Evolutionary conservation across 495 filamentous ascomycete species (phyloP), one percentile per base, ranked within the genome.

Genomic region (Trichoderma virens): DNA sequence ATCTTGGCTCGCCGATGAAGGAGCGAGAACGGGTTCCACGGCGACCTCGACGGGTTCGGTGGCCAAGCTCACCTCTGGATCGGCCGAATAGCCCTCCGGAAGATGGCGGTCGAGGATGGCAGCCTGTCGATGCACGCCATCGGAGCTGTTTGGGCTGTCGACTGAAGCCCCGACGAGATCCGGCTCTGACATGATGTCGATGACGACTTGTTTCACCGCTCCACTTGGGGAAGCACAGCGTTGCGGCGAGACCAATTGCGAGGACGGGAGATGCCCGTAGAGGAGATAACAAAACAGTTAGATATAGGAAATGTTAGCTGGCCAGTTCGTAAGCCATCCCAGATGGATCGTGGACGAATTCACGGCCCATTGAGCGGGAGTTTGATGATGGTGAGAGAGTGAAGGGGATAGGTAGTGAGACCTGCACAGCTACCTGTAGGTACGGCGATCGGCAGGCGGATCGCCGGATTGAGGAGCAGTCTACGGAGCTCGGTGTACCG

Each of bases 31-130:
- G 23, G 31, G 31, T 11, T 35, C 30, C 8, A 35, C n/a, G 60
- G 28, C 31, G 31, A 61, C 60, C 16, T 35, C 60, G 32, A 61
- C 23, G 18, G 34, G 61, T 5, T 27, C 61, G 34, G 20, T 41
- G 38, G 61, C 61, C 32, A 62, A n/a, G 61, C 61, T 62, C 13
- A 62, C 61, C 20, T 62, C 61, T 23, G 61, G 38, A 30, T 45
- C 61, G 14, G 61, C 61, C 38, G 61, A 62, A 18, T 43, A 62
- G 20, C 61, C 61, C 27, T 62, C 61, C 7, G 61, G 61, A 9
- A 62, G 39, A 28, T 62, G 61, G 2, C 61, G 34, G n/a, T 62
- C 35, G 20, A 62, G 61, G 25, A 62, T 43, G 13, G 61, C 61
- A 31, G 61, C 61, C 39, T 62, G 61, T 20, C 61, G 34, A 31